A percentile compares a stretch with the other conserved stretches of the same genome.
phyloP scores from a whole-genome alignment of 2,329 filamentous ascomycete genomes.

The Monosporascus sp. region DNA sequence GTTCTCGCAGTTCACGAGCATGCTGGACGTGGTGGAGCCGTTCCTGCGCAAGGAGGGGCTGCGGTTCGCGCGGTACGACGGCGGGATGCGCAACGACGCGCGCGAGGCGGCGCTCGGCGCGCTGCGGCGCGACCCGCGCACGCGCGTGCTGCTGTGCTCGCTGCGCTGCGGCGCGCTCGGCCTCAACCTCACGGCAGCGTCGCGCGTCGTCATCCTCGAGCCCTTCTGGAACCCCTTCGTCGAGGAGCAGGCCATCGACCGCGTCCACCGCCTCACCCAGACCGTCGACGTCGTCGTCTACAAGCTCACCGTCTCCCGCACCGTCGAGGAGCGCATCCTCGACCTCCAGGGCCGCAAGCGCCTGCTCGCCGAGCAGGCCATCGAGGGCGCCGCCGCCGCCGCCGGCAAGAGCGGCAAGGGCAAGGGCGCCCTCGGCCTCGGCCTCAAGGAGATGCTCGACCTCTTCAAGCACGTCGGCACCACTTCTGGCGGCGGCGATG shows the following conservation, averaged over 20 bases:
- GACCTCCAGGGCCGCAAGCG: conserved; percentile 92
- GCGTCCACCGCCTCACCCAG: conserved; percentile 96
- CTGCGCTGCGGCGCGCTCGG: conserved; percentile 90
- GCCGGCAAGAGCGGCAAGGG: conserved; percentile 35
- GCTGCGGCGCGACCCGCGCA: conserved; percentile 68
- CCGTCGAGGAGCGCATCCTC: conserved; percentile 92
- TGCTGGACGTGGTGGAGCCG: conserved; percentile 93
- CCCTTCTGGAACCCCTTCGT: conserved; percentile 99
- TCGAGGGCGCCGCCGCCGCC: conserved; percentile 71
- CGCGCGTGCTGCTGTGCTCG: conserved; percentile 83
- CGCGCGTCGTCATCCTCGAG: conserved; percentile 88
- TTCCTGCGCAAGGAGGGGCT: conserved; percentile 74
- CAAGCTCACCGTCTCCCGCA: conserved; percentile 80
- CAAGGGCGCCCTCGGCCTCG: conserved; percentile 73
- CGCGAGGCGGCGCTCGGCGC: conserved; percentile 80
- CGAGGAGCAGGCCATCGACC: conserved; percentile 97
- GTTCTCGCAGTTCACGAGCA: conserved; percentile 96
- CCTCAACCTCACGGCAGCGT: conserved; percentile 90
- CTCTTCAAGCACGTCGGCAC: conserved; percentile 67
- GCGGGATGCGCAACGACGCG: conserved; percentile 87
- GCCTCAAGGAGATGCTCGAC: conserved; percentile 87
- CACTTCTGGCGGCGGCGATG: neutral
- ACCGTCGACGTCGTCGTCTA: conserved; percentile 93
- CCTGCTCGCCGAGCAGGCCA: conserved; percentile 82
- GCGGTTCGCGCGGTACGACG: conserved; percentile 85